These are phyloP conservation scores for Limonomyces culmigenus DNA, from an alignment of 1,284 basidiomycete species.

Conservation along the genomic window DNA sequence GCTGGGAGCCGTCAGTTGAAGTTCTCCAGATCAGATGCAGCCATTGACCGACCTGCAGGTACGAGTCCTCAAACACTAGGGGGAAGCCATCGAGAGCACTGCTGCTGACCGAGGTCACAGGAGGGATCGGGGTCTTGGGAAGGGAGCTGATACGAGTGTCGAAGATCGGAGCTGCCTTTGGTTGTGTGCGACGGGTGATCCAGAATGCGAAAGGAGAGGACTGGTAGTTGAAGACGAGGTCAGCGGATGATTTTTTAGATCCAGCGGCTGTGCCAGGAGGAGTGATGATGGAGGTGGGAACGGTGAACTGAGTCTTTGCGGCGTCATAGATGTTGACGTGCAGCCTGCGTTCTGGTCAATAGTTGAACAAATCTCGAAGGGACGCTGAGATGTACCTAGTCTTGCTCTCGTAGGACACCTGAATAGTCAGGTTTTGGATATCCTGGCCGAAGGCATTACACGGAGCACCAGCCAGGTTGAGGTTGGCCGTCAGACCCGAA, in stretches of 20 bases:
- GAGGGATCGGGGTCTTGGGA: constrained; percentile 32
- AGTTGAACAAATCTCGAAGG: not conserved
- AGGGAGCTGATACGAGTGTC: constrained; percentile 50
- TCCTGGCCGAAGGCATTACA: constrained; percentile 55
- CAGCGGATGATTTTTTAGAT: constrained; percentile 24
- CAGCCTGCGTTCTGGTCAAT: constrained; percentile 23
- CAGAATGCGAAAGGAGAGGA: constrained; percentile 59
- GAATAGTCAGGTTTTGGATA: constrained; percentile 28
- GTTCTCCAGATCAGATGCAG: constrained; percentile 10
- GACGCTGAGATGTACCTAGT: not conserved
- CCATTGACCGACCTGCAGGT: no score
- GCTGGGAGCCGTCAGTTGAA: not conserved
- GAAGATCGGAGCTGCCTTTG: constrained; percentile 45
- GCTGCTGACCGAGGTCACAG: constrained; percentile 25
- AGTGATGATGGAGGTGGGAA: constrained; percentile 45
- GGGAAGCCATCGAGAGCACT: constrained; percentile 40
- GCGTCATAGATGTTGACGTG: constrained; percentile 68
- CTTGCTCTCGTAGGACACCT: constrained; percentile 40
- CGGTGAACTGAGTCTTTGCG: constrained; percentile 45
- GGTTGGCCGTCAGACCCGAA: constrained; percentile 29
- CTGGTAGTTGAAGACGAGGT: constrained; percentile 55
- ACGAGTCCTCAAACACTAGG: constrained; percentile 65
- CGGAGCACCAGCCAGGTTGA: constrained; percentile 30
- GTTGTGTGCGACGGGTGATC: constrained; percentile 50
- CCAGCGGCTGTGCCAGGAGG: constrained; percentile 14